Evolutionary conservation across 306 rosid species (phyloP), one percentile per base, ranked within the genome.

Genomic region (Citrullus mucosospermus): DNA sequence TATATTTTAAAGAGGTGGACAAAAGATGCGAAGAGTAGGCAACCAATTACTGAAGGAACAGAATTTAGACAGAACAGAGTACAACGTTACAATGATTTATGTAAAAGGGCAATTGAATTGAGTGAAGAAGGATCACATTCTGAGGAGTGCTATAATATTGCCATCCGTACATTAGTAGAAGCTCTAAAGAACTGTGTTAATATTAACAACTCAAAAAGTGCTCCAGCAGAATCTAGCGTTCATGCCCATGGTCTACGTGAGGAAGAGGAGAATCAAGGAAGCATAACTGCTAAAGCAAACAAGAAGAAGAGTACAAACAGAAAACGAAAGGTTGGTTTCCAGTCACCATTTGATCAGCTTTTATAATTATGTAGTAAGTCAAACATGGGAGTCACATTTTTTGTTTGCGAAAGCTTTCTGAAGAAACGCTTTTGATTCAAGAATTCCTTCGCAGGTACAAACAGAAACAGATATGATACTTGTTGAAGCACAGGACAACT

Each of bases 101-200:
- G 98, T 78, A 93, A 86, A 83, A 85, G 75, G 79, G 97, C 97
- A 53, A 86, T 90, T 48, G 97, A 88, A 75, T 82, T 93, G 88
- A 89, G 98, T 84, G 98, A 93, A 91, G 98, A 90, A 90, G 98
- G 97, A 78, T 93, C 98, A 2, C 63, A 80, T 63, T 90, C 96
- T 73, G 97, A 93, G 85, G 98, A 91, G 70, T 87, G 78, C 78
- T 87, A 93, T 66, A 86, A 80, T 83, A 80, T 90, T 77, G 96
- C 85, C 81, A 79, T 89, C 50, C 93, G 92, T 76, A 73, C 92
- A 55, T 84, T 93, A 53, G 90, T 85, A 38, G 95, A 91, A 84
- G 81, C 91, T 83, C 78, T 93, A 85, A 91, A 87, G 89, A 93
- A 86, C 84, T 93, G 98, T 83, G 98, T 93, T 13, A 83, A 81